Evolutionary conservation across 2,329 filamentous ascomycete genomes (phyloP), one percentile per base, ranked within the genome.

Genomic region (Colletotrichum gloeosporioides): DNA sequence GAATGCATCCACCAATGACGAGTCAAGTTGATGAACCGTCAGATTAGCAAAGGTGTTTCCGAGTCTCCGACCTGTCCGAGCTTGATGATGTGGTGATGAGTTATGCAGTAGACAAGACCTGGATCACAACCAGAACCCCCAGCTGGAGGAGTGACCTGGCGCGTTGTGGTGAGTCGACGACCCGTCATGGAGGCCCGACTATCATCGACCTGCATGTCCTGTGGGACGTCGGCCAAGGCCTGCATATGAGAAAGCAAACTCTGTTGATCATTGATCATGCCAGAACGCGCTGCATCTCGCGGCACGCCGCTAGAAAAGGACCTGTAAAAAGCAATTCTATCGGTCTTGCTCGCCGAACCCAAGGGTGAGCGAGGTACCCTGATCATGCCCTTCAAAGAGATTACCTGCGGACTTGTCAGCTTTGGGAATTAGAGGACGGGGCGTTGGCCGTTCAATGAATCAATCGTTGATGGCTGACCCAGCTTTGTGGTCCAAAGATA

Each of bases 191-290:
- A 44, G n/a, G 25, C 31, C 55, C 32, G 61, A 49, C n/a, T 53
- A 36, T 69, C 59, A 36, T 49, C 15, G 59, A 31, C 64, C 27
- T 57, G 70, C 65, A 61, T 63, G 62, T 29, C 22, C 65, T 59
- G 44, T 71, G 74, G 59, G 70, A 65, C 61, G 29, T 73, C 69
- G 63, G 70, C 44, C 70, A 74, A 39, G 59, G 49, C 65, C 74
- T 61, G 29, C 57, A 53, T 27, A 22, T 53, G 18, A 69, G 18
- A 61, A 65, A 59, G 49, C 70, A 74, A 53, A 62, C 36, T 67
- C 61, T 53, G 49, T 74, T 61, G 65, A 36, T 32, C 44, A 72
- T 57, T 49, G 70, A 65, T 66, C 59, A 69, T 69, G 65, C 49
- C 32, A 69, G 64, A 61, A 25, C 16, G 34, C 49, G 49, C 25